Evolutionary conservation across 176 grass and related monocot species (phyloP), one percentile per base, ranked within the genome.

Genomic region (Triticum dicoccoides): DNA sequence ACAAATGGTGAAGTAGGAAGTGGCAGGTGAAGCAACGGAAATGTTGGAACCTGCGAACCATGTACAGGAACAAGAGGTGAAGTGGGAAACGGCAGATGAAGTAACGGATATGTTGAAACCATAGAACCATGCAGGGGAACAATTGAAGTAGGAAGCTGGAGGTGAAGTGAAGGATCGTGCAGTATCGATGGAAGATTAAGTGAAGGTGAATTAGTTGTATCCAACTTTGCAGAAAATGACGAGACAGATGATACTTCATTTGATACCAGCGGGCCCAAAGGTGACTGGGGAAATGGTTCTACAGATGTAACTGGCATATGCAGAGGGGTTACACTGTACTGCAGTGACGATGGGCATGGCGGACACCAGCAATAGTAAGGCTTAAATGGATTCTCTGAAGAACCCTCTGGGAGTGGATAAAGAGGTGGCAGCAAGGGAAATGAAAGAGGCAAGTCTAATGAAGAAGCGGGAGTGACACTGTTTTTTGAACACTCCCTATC

Each of bases 291-390:
- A 52, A 91, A 51, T 1, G 74, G 78, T 79, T 91, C 91, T 69
- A 86, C 37, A 84, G 89, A 78, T 80, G 76, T 68, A 70, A 77
- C 70, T 29, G 80, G 85, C 64, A 86, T 80, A 59, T 88, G 81
- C 25, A 87, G 65, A 13, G 93, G 85, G 17, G 64, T 80, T 27
- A 94, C 80, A 34, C 62, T 76, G 52, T 92, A 94, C 69, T 93
- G 88, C 45, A 98, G 73, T 42, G 88, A 89, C 37, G 95, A 92
- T 66, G 89, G 93, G 63, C 88, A 83, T 25, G 94, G 92, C n/a
- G 92, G 97, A 63, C 97, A 98, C 97, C 91, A 96, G 86, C 97
- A 98, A 42, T 98, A 98, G 78, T 94, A 95, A 69, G 97, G 94
- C 83, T 93, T 94, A 68, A 96, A 95, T 5, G 80, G 69, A 70